Conservation (phyloP, 352 stramenopile species). For the Pythium coloratum region DNA sequence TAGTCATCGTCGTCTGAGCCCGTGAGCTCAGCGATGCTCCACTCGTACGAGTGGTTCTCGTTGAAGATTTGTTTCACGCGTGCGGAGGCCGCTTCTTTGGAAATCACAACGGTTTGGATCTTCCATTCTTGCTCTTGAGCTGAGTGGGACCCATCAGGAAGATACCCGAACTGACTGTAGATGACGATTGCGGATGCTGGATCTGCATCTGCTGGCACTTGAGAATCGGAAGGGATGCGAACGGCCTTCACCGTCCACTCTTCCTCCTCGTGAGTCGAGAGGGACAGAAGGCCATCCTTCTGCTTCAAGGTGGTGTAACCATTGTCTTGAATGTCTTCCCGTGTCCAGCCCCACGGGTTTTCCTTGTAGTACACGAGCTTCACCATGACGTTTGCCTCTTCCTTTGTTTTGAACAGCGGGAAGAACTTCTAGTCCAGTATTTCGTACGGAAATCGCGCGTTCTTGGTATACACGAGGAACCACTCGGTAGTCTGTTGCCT, state of each 20-base stretch:
- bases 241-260: constrained; percentile 14
- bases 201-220: constrained; percentile 2
- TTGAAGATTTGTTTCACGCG: constrained; percentile 5
- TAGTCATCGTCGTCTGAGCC: background rate
- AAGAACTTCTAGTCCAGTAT: constrained; percentile 3
- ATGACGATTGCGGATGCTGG: background rate
- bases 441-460: constrained; percentile 7
- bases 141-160: constrained; percentile 15
- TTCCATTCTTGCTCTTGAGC: background rate
- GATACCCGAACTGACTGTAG: constrained; percentile 12
- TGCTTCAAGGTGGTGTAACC: background rate
- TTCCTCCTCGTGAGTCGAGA: constrained; percentile 8
- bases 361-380: constrained; percentile 6
- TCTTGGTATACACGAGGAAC: constrained; percentile 8
- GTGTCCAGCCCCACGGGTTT: constrained; percentile 12
- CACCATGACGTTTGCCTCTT: constrained; percentile 1
- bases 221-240: background rate
- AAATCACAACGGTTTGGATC: background rate
- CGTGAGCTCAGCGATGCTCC: constrained; percentile 7
- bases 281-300: constrained; percentile 2
- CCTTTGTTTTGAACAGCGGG: background rate
- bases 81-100: constrained; percentile 5
- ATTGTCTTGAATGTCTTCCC: constrained; percentile 4
- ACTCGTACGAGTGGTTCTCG: constrained; percentile 12
- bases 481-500: background rate